Conservation (phyloP, 805 yeast species). For the Yarrowia hollandica region DNA sequence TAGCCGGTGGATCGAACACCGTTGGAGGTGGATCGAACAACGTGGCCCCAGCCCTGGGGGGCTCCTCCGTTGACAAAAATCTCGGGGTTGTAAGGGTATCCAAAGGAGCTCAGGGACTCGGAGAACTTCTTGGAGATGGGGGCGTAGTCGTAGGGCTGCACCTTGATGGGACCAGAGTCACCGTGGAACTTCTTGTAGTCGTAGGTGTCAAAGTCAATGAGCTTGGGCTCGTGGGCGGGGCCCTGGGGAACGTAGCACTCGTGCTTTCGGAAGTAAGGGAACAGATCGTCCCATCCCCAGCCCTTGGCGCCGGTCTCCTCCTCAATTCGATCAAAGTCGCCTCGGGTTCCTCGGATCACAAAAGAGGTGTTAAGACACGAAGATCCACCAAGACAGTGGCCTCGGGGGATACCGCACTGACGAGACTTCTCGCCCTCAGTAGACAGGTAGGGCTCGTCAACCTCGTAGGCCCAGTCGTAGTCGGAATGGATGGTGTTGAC, state of each 20-base stretch:
- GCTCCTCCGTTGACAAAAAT: conserved; percentile 29
- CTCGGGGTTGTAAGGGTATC: conserved; percentile 30
- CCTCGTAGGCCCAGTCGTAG: conserved; percentile 42
- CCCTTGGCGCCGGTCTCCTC: conserved; percentile 39
- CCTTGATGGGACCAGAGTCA: conserved; percentile 29
- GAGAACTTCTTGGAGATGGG: conserved; percentile 29
- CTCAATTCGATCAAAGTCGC: conserved; percentile 40
- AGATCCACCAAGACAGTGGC: conserved; percentile 42
- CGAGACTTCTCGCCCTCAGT: conserved; percentile 39
- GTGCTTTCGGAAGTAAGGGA: conserved; percentile 37
- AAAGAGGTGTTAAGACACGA: conserved; percentile 42
- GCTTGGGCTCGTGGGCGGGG: conserved; percentile 25
- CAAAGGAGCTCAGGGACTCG: conserved; percentile 25
- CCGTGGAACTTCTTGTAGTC: conserved; percentile 30
- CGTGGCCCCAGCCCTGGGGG: conserved; percentile 29
- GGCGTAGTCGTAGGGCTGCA: conserved; percentile 29
- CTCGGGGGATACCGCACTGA: conserved; percentile 38
- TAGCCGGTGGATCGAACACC: conserved; percentile 28
- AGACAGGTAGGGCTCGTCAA: conserved; percentile 39
- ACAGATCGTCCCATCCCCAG: conserved; percentile 40
- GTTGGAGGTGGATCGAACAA: conserved; percentile 25
- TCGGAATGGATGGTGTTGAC: conserved; percentile 39
- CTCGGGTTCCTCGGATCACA: conserved; percentile 40
- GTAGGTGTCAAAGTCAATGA: conserved; percentile 17
- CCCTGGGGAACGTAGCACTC: conserved; percentile 34